Conservation (phyloP, 1,139 yeast genomes). For the Protomyces inundatus region DNA sequence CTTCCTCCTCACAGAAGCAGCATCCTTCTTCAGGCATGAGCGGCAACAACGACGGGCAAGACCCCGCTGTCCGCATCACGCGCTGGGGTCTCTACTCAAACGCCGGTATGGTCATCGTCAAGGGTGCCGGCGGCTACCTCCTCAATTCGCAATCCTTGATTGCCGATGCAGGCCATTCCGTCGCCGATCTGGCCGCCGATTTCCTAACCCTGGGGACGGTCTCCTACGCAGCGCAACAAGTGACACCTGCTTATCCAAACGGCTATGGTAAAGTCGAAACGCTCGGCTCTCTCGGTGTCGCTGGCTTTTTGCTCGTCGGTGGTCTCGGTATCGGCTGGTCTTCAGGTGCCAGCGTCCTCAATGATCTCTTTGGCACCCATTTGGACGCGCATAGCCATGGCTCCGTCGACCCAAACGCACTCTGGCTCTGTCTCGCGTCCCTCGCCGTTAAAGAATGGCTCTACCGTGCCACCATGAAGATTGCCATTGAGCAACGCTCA, state of each 20-base stretch:
- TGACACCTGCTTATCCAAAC: slow-evolving; percentile 63
- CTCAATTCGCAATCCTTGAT: slow-evolving; percentile 91
- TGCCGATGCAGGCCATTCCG: slow-evolving; percentile 80
- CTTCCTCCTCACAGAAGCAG: not conserved
- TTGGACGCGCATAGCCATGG: slow-evolving; percentile 46
- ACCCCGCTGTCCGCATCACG: slow-evolving; percentile 89
- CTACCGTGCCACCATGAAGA: slow-evolving; percentile 70
- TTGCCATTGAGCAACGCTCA: slow-evolving; percentile 72
- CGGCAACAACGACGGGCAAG: slow-evolving; percentile 34
- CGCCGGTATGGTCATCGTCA: slow-evolving; percentile 76
- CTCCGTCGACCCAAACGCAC: slow-evolving; percentile 69
- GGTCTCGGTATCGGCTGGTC: slow-evolving; percentile 73
- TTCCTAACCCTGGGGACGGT: slow-evolving; percentile 85
- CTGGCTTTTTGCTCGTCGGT: slow-evolving; percentile 74
- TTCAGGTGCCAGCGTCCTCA: slow-evolving; percentile 27
- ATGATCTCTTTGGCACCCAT: slow-evolving; percentile 32
- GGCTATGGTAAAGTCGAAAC: slow-evolving; percentile 95
- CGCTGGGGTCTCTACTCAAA: slow-evolving; percentile 85
- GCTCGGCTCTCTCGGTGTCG: slow-evolving; percentile 81
- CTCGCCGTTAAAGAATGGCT: slow-evolving; percentile 81
- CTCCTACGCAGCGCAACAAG: slow-evolving; percentile 63
- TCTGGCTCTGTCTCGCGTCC: slow-evolving; percentile 91
- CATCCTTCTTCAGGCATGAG: not conserved
- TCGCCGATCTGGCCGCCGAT: slow-evolving; percentile 72
- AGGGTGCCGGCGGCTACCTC: slow-evolving; percentile 80